Conservation (phyloP, 805 yeast genomes). For the Spencermartinsiella europaea region DNA sequence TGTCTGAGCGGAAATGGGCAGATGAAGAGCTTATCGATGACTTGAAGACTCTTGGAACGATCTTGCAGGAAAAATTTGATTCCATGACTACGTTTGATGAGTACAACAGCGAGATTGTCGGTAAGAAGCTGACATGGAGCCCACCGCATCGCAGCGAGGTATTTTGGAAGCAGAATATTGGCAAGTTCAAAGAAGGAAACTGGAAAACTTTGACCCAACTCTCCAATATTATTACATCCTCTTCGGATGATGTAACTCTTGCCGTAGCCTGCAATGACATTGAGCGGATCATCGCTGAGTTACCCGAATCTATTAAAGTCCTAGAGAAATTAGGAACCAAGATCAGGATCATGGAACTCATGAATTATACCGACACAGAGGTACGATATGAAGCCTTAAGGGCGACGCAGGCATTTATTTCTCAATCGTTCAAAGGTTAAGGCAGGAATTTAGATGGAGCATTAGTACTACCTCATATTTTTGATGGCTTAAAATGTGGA, state of each 20-base stretch:
- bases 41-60: slow-evolving; percentile 50
- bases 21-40: slow-evolving; percentile 86
- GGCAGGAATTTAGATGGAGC: no score
- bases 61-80: slow-evolving; percentile 67
- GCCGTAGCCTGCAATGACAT: slow-evolving; percentile 69
- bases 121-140: slow-evolving; percentile 75
- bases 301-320: slow-evolving; percentile 55
- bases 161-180: slow-evolving; percentile 84
- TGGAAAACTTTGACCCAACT: slow-evolving; percentile 68
- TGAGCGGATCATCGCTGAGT: slow-evolving; percentile 52
- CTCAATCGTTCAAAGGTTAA: slow-evolving; percentile 55
- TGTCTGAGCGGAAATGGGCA: slow-evolving; percentile 86
- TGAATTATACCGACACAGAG: slow-evolving; percentile 75
- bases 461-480: not conserved
- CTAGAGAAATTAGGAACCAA: slow-evolving; percentile 59
- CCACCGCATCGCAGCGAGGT: slow-evolving; percentile 88
- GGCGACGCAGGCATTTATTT: slow-evolving; percentile 90
- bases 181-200: slow-evolving; percentile 68
- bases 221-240: slow-evolving; percentile 32
- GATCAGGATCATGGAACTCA: slow-evolving; percentile 74
- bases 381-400: slow-evolving; percentile 92
- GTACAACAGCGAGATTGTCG: slow-evolving; percentile 75
- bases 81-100: slow-evolving; percentile 89
- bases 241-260: slow-evolving; percentile 34
- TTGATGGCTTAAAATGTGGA: no score